These are phyloP conservation scores for Fusarium sp. DNA, from an alignment of 2,329 filamentous ascomycete species.

Conservation along the genomic window DNA sequence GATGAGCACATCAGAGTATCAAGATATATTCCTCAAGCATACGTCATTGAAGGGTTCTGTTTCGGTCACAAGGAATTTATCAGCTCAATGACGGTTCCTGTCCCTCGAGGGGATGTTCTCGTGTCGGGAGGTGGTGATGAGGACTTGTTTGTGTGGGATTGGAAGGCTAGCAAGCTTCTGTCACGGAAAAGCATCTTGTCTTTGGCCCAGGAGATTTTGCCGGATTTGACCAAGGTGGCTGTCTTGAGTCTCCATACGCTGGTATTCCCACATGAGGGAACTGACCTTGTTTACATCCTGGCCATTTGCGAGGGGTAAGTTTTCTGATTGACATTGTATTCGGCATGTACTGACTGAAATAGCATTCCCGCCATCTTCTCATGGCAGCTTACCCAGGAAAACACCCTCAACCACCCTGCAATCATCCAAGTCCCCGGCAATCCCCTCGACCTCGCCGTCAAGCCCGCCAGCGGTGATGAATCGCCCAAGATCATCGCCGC, in stretches of 20 bases:
- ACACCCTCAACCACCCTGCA: conserved; percentile 60
- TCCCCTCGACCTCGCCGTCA: conserved; percentile 65
- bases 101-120: conserved; percentile 68
- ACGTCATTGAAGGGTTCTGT: conserved; percentile 91
- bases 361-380: conserved; percentile 74
- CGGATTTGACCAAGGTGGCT: conserved; percentile 57
- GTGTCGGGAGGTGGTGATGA: conserved; percentile 90
- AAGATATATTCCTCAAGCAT: conserved; percentile 81
- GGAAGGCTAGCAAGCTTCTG: conserved; percentile 68
- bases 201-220: conserved; percentile 53
- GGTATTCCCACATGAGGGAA: conserved; percentile 45
- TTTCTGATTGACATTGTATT: neutral
- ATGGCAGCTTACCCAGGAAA: conserved; percentile 65
- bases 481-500: conserved; percentile 53
- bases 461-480: conserved; percentile 33
- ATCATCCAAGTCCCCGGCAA: conserved; percentile 71
- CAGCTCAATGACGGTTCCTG: conserved; percentile 77
- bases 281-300: conserved; percentile 55
- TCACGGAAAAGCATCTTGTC: conserved; percentile 65
- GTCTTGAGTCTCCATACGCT: conserved; percentile 58
- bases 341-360: conserved; percentile 30
- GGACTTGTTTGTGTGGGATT: conserved; percentile 85
- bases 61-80: conserved; percentile 90
- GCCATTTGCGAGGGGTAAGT: conserved; percentile 69
- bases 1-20: conserved; percentile 88